phyloP scores from a whole-genome alignment of 176 grass and related monocot species.

The Bothriochloa decipiens region DNA sequence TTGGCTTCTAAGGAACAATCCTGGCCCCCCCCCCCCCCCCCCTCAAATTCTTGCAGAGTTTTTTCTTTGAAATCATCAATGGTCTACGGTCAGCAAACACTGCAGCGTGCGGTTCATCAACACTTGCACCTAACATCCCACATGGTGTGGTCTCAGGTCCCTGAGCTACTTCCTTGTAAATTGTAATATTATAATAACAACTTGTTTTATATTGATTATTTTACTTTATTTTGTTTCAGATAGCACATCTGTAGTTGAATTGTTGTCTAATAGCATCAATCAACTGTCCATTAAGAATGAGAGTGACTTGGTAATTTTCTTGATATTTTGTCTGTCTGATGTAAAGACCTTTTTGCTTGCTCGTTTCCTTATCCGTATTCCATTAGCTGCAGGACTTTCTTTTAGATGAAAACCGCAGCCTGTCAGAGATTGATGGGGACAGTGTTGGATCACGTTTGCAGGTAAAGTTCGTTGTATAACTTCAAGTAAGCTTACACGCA shows the following conservation, averaged over 20 bases:
- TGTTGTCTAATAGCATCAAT: slow-evolving; percentile 71
- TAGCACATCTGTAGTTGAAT: slow-evolving; percentile 73
- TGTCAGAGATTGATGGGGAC: slow-evolving; percentile 51
- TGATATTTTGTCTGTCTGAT: slow-evolving; percentile 34
- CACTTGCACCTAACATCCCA: slow-evolving; percentile 52
- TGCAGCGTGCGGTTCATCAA: slow-evolving; percentile 67
- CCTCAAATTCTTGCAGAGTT: slow-evolving; percentile 46
- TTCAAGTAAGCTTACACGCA: slow-evolving; percentile 7
- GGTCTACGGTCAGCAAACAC: slow-evolving; percentile 52
- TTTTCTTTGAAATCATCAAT: slow-evolving; percentile 88
- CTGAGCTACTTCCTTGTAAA: slow-evolving; percentile 25
- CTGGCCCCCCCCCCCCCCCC: not conserved
- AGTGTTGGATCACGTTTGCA: slow-evolving; percentile 55
- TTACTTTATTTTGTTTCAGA: slow-evolving; percentile 45
- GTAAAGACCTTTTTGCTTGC: slow-evolving; percentile 29
- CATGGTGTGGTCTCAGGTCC: slow-evolving; percentile 44
- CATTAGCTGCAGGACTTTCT: slow-evolving; percentile 63
- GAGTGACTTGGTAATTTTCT: slow-evolving; percentile 66
- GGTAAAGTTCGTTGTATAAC: slow-evolving; percentile 52
- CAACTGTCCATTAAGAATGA: slow-evolving; percentile 72
- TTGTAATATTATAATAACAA: slow-evolving; percentile 2
- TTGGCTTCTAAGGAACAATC: slow-evolving; percentile 20
- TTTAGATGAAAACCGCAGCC: slow-evolving; percentile 71
- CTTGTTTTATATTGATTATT: slow-evolving; percentile 2
- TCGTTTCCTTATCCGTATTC: slow-evolving; percentile 2